Conservation (phyloP, 768 basidiomycete genomes). For the Lactarius akahatsu region DNA sequence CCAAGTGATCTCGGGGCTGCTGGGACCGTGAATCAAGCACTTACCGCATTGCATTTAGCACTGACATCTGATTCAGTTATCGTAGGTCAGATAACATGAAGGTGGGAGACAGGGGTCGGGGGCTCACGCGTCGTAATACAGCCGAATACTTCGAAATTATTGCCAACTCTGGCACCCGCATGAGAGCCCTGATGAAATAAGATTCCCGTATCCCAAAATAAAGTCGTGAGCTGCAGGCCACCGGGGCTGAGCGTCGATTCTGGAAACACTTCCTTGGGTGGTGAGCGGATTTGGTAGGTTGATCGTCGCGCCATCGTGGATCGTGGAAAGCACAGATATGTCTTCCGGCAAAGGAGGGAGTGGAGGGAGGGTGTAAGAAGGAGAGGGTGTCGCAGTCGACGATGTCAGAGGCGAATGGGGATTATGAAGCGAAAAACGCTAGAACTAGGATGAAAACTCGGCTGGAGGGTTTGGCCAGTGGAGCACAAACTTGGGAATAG, state of each 20-base stretch:
- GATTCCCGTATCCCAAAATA: conserved; percentile 27
- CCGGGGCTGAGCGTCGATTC: conserved; percentile 28
- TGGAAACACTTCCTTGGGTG: conserved; percentile 29
- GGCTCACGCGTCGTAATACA: conserved; percentile 27
- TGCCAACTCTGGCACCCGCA: conserved; percentile 25
- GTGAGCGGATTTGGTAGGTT: conserved; percentile 25
- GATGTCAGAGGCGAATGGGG: conserved; percentile 4
- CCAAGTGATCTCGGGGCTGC: not conserved
- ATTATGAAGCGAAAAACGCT: conserved; percentile 9
- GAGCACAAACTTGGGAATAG: conserved; percentile 15
- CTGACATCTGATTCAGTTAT: conserved; percentile 13
- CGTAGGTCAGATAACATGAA: not conserved
- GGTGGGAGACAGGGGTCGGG: not conserved
- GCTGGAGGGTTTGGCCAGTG: not conserved
- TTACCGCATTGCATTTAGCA: conserved; percentile 18
- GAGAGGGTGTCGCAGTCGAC: not conserved
- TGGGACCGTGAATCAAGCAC: not conserved
- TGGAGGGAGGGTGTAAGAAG: not conserved
- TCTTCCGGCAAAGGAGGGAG: not conserved
- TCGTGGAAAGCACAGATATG: conserved; percentile 6
- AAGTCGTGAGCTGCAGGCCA: conserved; percentile 27
- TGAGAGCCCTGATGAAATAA: conserved; percentile 28
- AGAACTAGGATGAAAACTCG: conserved; percentile 15
- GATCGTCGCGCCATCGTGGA: conserved; percentile 24
- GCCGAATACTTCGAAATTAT: conserved; percentile 26